Evolutionary conservation across 1,139 yeast genomes (phyloP), one percentile per base, ranked within the genome.

Genomic region (Candida sojae): DNA sequence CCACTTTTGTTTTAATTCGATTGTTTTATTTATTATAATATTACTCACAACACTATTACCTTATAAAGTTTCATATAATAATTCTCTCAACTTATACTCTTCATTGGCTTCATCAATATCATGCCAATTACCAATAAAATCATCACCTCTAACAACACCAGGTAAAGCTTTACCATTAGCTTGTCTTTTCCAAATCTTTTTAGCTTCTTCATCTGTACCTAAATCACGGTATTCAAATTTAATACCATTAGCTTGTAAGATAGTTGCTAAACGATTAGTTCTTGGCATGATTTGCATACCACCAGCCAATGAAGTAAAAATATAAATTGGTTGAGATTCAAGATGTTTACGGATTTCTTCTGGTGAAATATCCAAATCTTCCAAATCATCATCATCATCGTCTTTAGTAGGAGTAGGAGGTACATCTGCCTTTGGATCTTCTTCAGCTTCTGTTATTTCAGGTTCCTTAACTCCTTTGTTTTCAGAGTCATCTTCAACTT

Each of bases 131-230:
- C 96, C 97, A 56, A 92, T 86, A 53, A 85, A 81, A 57, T 90
- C 96, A 57, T 85, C 90, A n/a, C 96, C 97, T 60, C 97, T 79
- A 28, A 92, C 91, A 23, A 93, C 80, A n/a, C 95, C 98, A 2
- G 99, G 99, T 48, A 91, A 78, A 1, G 81, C 70, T 59, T 87
- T 83, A 5, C 96, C 96, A 42, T 76, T 75, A 13, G 90, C 78
- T 55, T 84, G 80, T 63, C 95, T 79, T 61, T 84, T 85, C 97
- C 98, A 92, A 32, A 89, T 79, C 57, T 84, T 81, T 63, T 88
- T 84, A 13, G 97, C 97, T 49, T 83, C 86, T 44, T 85, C 91
- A 61, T 91, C 96, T 0, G 96, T 88, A 2, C 97, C 96, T 48
- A 92, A 72, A 63, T 92, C 99, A 47, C 87, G 81, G 59, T 83